Base-by-base conservation (phyloP, 768 basidiomycete species). In the Hortiboletus campestris region DNA sequence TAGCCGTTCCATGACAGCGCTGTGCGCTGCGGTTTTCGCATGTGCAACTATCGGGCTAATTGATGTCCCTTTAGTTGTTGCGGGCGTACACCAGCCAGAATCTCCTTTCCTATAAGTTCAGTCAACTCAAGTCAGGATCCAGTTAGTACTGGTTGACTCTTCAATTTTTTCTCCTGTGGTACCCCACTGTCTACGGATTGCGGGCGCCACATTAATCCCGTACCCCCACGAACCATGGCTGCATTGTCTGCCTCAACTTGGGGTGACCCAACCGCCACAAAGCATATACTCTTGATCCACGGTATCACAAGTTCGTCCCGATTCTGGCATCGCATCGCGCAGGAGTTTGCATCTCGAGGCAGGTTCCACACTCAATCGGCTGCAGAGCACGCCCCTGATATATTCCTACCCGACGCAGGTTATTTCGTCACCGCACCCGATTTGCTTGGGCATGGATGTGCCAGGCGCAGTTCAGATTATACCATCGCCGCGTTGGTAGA, bases 371-470 rank as follows among this genome's bases (percentile, higher is more conserved):
- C 36, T 38, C n/a, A n/a, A 11, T 2, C 11, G 22, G 10, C 42
- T n/a, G 43, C 25, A n/a, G n/a, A n/a, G n/a, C 25, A 25, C 25
- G 25, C 6, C 22, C 13, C n/a, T 48, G 34, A 49, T 29, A 28
- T 9, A 25, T 17, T 2, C 35, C 20, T 4, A n/a, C 17, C 25
- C 1, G 3, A 32, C 35, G 39, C 46, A 70, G 68, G 63, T 34
- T 67, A 56, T 22, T 50, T 58, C 14, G 63, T 65, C 34, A 49
- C 34, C 0, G 66, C 63, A 14, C 66, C 66, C 4, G 61, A 60
- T 44, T 34, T 63, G 8, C 58, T 65, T 17, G 63, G 60, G 4
- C 67, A 67, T 31, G 62, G 55, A 6, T 17, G 13, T 16, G 41
- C 56, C 4, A 34, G 19, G 11, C 53, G 43, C 14, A 4, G 31